A percentile compares a stretch with the other conserved stretches of the same genome.
These are phyloP conservation scores for Colletotrichum limetticola DNA, from an alignment of 2,329 filamentous ascomycete species.

Conservation along the genomic window DNA sequence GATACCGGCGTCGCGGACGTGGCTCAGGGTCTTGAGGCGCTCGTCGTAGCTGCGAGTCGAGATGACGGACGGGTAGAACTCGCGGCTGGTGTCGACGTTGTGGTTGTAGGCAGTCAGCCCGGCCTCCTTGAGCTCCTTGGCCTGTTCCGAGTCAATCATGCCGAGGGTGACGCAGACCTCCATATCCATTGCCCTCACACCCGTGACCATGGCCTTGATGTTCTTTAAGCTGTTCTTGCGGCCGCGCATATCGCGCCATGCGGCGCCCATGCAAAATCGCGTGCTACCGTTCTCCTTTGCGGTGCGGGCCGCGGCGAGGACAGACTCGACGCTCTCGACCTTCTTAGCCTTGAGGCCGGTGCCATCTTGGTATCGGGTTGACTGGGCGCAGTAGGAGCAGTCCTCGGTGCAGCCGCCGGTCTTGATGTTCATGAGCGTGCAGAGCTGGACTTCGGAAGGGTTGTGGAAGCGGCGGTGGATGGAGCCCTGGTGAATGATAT, in stretches of 20 bases:
- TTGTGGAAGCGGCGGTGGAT: slow-evolving; percentile 89
- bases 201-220: slow-evolving; percentile 86
- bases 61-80: slow-evolving; percentile 89
- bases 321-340: slow-evolving; percentile 81
- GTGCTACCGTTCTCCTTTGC: slow-evolving; percentile 88
- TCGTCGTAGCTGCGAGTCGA: slow-evolving; percentile 90
- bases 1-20: slow-evolving; percentile 87
- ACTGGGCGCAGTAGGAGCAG: slow-evolving; percentile 93
- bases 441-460: slow-evolving; percentile 87
- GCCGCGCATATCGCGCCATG: slow-evolving; percentile 94
- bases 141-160: slow-evolving; percentile 88
- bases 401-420: slow-evolving; percentile 93
- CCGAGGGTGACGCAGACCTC: slow-evolving; percentile 93
- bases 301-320: slow-evolving; percentile 79
- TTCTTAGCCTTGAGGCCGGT: slow-evolving; percentile 84
- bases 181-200: slow-evolving; percentile 85
- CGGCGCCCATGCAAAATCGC: slow-evolving; percentile 94
- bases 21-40: slow-evolving; percentile 79
- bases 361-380: slow-evolving; percentile 80
- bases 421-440: slow-evolving; percentile 97
- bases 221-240: slow-evolving; percentile 86
- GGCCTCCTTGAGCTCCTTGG: slow-evolving; percentile 82
- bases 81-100: slow-evolving; percentile 90
- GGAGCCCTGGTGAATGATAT: slow-evolving; percentile 63
- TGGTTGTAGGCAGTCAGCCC: slow-evolving; percentile 94